These are phyloP conservation scores for Phycomyces blakesleeanus DNA, from an alignment of 192 early-diverging fungal species.

Conservation along the genomic window DNA sequence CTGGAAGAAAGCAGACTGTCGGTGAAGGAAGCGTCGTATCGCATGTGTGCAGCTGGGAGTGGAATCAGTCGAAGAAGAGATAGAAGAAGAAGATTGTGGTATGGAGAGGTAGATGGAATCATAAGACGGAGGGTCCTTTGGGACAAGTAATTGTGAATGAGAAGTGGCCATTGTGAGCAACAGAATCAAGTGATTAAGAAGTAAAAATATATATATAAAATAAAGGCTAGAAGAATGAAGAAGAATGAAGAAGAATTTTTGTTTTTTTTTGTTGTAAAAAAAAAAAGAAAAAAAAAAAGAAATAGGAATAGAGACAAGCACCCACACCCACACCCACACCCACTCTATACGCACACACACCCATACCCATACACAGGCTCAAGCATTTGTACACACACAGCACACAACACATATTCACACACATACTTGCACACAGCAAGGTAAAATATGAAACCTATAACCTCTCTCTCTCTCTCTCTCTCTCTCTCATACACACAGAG, in stretches of 20 bases:
- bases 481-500: no score
- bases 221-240: not conserved
- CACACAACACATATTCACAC: no score
- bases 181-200: not conserved
- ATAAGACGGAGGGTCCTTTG: constrained; percentile 31
- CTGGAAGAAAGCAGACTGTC: constrained; percentile 22
- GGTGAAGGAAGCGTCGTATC: constrained; percentile 8
- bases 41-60: not conserved
- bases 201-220: constrained; percentile 4
- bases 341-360: no score
- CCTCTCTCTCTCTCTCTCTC: no score
- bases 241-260: constrained; percentile 1
- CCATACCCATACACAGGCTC: no score
- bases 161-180: not conserved
- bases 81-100: constrained; percentile 2
- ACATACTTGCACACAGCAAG: no score
- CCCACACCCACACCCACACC: no score
- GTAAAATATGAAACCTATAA: no score
- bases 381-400: no score
- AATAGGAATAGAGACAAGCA: no score
- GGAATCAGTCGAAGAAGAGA: not conserved
- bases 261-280: not conserved
- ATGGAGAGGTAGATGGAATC: constrained; percentile 20
- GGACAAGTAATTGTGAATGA: constrained; percentile 3
- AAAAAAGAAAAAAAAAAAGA: not conserved